A percentile compares a stretch with the other conserved stretches of the same genome.
These are phyloP conservation scores for Erythrobasidium hasegawianum DNA, from an alignment of 1,284 basidiomycete species.

Conservation along the genomic window DNA sequence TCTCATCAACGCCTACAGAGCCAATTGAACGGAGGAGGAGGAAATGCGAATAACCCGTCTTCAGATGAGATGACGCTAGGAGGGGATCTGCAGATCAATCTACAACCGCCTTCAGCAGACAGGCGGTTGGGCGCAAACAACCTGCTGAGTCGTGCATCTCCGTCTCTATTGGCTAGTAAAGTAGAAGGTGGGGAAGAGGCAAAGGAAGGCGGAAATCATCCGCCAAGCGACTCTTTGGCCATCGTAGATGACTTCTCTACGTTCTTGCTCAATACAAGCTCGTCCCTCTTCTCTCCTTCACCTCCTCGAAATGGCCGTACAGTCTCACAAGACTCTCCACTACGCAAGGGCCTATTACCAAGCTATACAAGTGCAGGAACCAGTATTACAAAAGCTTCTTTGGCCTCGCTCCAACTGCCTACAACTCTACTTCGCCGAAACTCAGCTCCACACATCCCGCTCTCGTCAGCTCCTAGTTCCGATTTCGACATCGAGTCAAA, in stretches of 20 bases:
- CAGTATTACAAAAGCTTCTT: not conserved
- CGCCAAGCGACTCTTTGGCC: conserved; percentile 7
- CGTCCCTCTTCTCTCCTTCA: conserved; percentile 22
- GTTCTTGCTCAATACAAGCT: conserved; percentile 20
- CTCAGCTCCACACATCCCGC: not conserved
- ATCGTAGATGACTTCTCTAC: conserved; percentile 28
- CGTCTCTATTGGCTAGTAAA: no score
- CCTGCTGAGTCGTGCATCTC: no score
- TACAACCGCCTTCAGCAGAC: conserved; percentile 22
- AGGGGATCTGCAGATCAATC: conserved; percentile 16
- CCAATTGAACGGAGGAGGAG: not conserved
- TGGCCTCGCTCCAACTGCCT: not conserved
- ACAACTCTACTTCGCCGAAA: not conserved
- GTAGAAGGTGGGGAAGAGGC: no score
- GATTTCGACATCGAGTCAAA: conserved; percentile 8
- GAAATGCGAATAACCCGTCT: conserved; percentile 12
- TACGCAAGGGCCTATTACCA: not conserved
- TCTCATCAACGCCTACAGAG: conserved; percentile 5
- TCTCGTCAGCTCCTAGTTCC: not conserved
- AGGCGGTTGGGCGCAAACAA: not conserved
- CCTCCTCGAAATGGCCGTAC: not conserved
- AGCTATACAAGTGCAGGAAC: not conserved
- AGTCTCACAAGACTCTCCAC: not conserved
- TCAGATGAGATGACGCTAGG: conserved; percentile 28
- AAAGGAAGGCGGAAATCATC: not conserved